These are phyloP conservation scores for Thielaviopsis populi DNA, from an alignment of 2,329 filamentous ascomycete species.

Conservation along the genomic window DNA sequence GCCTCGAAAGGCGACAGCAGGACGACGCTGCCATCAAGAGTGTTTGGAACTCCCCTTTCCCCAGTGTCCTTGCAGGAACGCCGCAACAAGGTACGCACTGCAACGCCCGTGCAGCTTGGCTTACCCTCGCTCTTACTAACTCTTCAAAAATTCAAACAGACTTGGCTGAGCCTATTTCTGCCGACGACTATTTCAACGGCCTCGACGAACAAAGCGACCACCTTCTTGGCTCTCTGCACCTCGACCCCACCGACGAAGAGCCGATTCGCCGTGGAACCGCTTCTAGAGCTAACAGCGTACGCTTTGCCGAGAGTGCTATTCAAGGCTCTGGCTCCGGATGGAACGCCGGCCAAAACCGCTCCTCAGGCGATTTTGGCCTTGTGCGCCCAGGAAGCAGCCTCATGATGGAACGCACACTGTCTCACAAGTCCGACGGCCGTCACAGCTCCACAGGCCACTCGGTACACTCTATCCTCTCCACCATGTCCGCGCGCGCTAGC, in stretches of 20 bases:
- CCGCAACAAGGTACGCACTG: conserved; percentile 59
- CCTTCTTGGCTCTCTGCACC: conserved; percentile 62
- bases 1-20: conserved; percentile 51
- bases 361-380: conserved; percentile 69
- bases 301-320: conserved; percentile 90
- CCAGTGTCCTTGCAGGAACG: conserved; percentile 66
- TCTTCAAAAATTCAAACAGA: not conserved
- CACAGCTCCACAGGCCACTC: conserved; percentile 88
- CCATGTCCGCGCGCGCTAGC: conserved; percentile 59
- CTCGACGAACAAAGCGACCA: conserved; percentile 78
- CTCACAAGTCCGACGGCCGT: conserved; percentile 89
- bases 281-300: conserved; percentile 89
- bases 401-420: conserved; percentile 80
- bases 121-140: conserved; percentile 2
- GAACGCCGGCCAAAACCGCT: conserved; percentile 53
- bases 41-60: conserved; percentile 88
- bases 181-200: conserved; percentile 75
- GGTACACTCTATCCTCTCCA: conserved; percentile 46
- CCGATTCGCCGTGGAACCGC: conserved; percentile 71
- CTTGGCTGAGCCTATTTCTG: conserved; percentile 19
- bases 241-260: conserved; percentile 71
- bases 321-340: conserved; percentile 74
- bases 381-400: conserved; percentile 66
- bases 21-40: conserved; percentile 60
- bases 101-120: not conserved